Evolutionary conservation across 768 basidiomycete species (phyloP).

Genomic region (Phlegmacium glaucopus): DNA sequence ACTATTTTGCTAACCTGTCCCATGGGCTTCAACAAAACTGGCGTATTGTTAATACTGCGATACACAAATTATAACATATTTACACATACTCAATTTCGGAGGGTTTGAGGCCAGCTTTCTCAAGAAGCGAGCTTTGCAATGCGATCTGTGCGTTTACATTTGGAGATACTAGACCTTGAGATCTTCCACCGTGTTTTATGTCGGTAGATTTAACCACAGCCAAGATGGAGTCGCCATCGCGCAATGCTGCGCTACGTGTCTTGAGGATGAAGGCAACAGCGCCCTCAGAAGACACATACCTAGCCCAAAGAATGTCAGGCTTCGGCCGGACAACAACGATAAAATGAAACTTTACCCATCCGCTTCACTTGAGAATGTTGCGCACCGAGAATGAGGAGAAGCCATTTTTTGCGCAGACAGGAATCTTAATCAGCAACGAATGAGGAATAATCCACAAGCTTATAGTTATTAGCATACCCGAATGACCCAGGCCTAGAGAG

Average conservation of each 20-base stretch:
- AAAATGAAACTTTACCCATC: constrained; percentile 22
- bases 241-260: constrained; percentile 22
- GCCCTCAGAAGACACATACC: constrained; percentile 30
- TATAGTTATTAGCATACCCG: constrained; percentile 11
- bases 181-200: constrained; percentile 24
- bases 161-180: constrained; percentile 30
- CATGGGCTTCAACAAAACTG: constrained; percentile 30
- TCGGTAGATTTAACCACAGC: constrained; percentile 24
- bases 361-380: constrained; percentile 29
- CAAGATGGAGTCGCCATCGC: constrained; percentile 26
- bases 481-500: constrained; percentile 22
- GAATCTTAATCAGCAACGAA: constrained; percentile 16
- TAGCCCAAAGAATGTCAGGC: constrained; percentile 1
- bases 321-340: background rate
- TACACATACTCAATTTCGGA: constrained; percentile 25
- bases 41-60: background rate
- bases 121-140: constrained; percentile 21
- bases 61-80: background rate
- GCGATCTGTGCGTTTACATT: constrained; percentile 19
- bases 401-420: constrained; percentile 29
- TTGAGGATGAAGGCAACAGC: constrained; percentile 27
- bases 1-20: constrained; percentile 19
- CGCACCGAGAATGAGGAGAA: constrained; percentile 28
- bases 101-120: constrained; percentile 17
- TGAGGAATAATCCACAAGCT: background rate